phyloP scores from a whole-genome alignment of 2,329 filamentous ascomycete species.

The Exophiala xenobiotica region DNA sequence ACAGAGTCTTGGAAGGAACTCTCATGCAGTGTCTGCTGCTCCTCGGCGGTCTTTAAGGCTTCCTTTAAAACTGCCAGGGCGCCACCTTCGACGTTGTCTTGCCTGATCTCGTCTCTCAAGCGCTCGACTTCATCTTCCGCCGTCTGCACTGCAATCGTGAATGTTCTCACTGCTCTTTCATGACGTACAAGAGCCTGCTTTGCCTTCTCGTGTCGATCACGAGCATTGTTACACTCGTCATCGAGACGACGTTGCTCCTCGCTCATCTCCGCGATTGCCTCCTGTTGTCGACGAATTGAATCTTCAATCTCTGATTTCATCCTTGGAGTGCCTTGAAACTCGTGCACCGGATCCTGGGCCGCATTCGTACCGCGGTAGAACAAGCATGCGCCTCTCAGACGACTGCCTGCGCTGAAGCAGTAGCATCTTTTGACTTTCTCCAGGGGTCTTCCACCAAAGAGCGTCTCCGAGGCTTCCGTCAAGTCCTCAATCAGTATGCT shows the following conservation, averaged over 20 bases:
- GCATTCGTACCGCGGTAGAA: conserved; percentile 50
- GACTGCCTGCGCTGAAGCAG: conserved; percentile 63
- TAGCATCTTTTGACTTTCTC: conserved; percentile 70
- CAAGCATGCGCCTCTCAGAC: conserved; percentile 61
- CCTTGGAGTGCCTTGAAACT: conserved; percentile 58
- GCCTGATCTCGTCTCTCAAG: conserved; percentile 64
- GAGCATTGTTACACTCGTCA: conserved; percentile 48
- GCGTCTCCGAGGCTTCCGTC: conserved; percentile 64
- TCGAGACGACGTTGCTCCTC: conserved; percentile 56
- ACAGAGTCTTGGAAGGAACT: conserved; percentile 52
- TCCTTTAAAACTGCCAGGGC: conserved; percentile 59
- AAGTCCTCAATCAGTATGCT: conserved; percentile 71
- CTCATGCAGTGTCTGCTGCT: conserved; percentile 44
- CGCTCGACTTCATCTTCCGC: conserved; percentile 63
- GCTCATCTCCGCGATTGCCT: conserved; percentile 54
- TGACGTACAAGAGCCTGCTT: conserved; percentile 52
- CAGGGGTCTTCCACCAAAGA: conserved; percentile 51
- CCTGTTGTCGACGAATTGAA: conserved; percentile 59
- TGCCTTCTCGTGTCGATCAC: conserved; percentile 52
- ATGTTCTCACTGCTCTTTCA: conserved; percentile 44
- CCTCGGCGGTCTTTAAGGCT: conserved; percentile 58
- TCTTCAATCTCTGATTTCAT: conserved; percentile 76
- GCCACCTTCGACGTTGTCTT: conserved; percentile 62
- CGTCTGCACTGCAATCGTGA: conserved; percentile 58
- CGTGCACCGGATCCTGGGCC: conserved; percentile 54